Evolutionary conservation across 208 protist species (phyloP).

Genomic region (Acanthamoeba quina): DNA sequence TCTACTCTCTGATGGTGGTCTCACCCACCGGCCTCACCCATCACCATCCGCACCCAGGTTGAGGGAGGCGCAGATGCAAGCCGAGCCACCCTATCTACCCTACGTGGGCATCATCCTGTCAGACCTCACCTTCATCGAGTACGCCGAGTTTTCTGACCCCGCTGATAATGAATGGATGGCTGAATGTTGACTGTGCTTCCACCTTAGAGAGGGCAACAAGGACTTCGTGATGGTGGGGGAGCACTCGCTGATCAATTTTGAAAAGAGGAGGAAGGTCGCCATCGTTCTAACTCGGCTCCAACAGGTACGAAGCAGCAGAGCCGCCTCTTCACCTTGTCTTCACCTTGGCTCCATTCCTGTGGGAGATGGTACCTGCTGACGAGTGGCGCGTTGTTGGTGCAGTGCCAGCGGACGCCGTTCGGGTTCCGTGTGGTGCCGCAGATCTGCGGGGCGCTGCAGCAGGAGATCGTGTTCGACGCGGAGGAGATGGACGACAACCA

Average conservation of each 20-base stretch:
- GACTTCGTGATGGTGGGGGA: background rate
- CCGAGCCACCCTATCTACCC: background rate
- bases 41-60: background rate
- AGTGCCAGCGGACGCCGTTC: background rate
- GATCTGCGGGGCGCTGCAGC: background rate
- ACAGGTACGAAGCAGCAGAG: background rate
- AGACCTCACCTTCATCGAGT: slow-evolving; percentile 1
- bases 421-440: background rate
- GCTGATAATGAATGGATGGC: background rate
- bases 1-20: too few species aligned
- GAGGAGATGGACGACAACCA: background rate
- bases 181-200: background rate
- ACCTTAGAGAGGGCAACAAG: background rate
- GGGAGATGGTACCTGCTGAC: too few species aligned
- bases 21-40: too few species aligned
- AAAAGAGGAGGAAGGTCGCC: slow-evolving; percentile 12
- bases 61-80: background rate
- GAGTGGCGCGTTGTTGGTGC: background rate
- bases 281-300: background rate
- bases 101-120: background rate
- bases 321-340: background rate
- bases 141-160: background rate
- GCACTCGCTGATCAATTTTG: slow-evolving; percentile 26
- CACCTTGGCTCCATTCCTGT: background rate
- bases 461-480: background rate